Conservation (phyloP, 2,329 filamentous ascomycete species). For the Drechslerella coelobrocha region DNA sequence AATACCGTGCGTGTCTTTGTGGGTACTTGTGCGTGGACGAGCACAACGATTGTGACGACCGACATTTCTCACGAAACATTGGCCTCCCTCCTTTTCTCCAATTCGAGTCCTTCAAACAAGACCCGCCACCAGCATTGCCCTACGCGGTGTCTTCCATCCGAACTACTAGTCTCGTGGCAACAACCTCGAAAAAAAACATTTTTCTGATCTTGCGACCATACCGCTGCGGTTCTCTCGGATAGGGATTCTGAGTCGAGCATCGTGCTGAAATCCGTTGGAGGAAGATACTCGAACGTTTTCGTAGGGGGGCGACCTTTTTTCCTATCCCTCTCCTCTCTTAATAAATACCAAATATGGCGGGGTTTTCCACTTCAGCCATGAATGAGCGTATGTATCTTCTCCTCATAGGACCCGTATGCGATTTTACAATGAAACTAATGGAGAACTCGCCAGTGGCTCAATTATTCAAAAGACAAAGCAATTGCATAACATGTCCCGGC, state of each 20-base stretch:
- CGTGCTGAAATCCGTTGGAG: constrained; percentile 8
- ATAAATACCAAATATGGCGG: constrained; percentile 32
- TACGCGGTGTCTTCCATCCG: constrained; percentile 33
- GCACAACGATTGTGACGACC: constrained; percentile 24
- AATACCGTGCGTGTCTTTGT: too few relatives aligned
- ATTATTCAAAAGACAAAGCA: constrained; percentile 40
- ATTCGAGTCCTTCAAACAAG: constrained; percentile 15
- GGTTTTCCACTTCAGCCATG: constrained; percentile 21
- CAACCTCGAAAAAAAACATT: background rate
- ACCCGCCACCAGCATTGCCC: constrained; percentile 9
- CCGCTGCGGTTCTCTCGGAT: constrained; percentile 20
- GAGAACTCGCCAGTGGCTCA: constrained; percentile 35
- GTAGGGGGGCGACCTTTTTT: background rate
- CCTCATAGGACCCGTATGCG: background rate
- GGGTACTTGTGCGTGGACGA: background rate
- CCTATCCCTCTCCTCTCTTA: constrained; percentile 6
- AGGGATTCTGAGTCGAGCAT: constrained; percentile 17
- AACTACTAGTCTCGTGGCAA: constrained; percentile 17
- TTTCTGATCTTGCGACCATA: constrained; percentile 5
- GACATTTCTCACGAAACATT: constrained; percentile 11
- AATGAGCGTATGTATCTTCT: constrained; percentile 36
- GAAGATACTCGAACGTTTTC: background rate
- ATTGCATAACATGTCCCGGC: constrained; percentile 66
- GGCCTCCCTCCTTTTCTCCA: constrained; percentile 22
- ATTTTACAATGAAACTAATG: constrained; percentile 3